These are phyloP conservation scores for Petunia secreta DNA, from an alignment of 257 asterid species.

Conservation along the genomic window DNA sequence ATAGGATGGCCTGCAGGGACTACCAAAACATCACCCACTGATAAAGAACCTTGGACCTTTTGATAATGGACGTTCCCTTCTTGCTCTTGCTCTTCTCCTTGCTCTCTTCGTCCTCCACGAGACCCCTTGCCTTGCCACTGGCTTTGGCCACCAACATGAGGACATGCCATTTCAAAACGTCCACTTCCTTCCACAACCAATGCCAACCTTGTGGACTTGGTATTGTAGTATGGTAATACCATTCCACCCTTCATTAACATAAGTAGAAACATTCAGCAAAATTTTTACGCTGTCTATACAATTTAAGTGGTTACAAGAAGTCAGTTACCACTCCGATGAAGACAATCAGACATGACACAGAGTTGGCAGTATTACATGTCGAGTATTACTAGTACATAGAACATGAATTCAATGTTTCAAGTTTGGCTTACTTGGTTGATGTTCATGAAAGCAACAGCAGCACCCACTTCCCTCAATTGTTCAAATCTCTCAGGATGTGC, in stretches of 20 bases:
- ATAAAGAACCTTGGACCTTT: slow-evolving; percentile 33
- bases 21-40: slow-evolving; percentile 45
- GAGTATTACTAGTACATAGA: too few species aligned
- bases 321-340: too few species aligned
- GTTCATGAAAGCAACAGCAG: slow-evolving; percentile 45
- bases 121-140: background rate
- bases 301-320: too few species aligned
- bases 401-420: too few species aligned
- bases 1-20: slow-evolving; percentile 54
- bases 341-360: too few species aligned
- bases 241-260: slow-evolving; percentile 46
- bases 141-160: slow-evolving; percentile 38
- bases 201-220: slow-evolving; percentile 44
- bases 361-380: too few species aligned
- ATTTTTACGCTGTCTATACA: too few species aligned
- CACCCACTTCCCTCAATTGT: slow-evolving; percentile 41
- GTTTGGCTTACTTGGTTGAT: slow-evolving; percentile 38
- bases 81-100: slow-evolving; percentile 5
- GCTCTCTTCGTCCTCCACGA: background rate
- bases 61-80: slow-evolving; percentile 29
- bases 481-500: slow-evolving; percentile 36
- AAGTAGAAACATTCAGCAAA: too few species aligned
- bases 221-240: slow-evolving; percentile 48
- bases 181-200: slow-evolving; percentile 46
- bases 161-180: slow-evolving; percentile 52